These are phyloP conservation scores for Entomortierella lignicola DNA, from an alignment of 192 early-diverging fungal genomes.

Conservation along the genomic window DNA sequence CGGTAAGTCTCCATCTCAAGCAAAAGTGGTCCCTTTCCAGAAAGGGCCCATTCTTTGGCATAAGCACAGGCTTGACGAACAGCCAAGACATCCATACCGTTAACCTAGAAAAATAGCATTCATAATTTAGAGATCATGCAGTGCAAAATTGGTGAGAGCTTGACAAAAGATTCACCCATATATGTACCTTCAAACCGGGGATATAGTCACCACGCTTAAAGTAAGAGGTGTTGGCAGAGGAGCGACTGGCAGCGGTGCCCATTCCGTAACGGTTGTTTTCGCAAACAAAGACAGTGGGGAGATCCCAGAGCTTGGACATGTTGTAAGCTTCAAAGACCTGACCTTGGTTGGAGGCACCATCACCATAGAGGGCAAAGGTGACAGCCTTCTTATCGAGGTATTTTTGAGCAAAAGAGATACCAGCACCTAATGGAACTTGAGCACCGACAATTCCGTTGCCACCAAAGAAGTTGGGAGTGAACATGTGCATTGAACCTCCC, in stretches of 20 bases:
- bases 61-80: constrained; percentile 86
- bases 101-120: constrained; percentile 56
- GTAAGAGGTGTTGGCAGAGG: constrained; percentile 94
- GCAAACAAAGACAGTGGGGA: constrained; percentile 94
- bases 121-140: not conserved
- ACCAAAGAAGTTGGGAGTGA: constrained; percentile 94
- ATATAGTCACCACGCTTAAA: constrained; percentile 97
- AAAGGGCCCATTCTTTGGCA: constrained; percentile 85
- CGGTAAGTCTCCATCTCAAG: constrained; percentile 98
- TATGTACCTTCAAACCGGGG: constrained; percentile 83
- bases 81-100: constrained; percentile 96
- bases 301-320: constrained; percentile 98
- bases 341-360: constrained; percentile 98
- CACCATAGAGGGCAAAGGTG: constrained; percentile 94
- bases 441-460: constrained; percentile 99
- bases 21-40: constrained; percentile 90
- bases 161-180: not conserved
- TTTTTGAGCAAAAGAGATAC: constrained; percentile 93
- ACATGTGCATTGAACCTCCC: constrained; percentile 99
- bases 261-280: constrained; percentile 99
- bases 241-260: constrained; percentile 92
- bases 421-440: constrained; percentile 89
- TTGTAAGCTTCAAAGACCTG: constrained; percentile 99
- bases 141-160: not conserved
- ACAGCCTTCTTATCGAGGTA: constrained; percentile 82